Base-by-base conservation (phyloP, 257 asterid genomes). In the Plantago ovata region DNA sequence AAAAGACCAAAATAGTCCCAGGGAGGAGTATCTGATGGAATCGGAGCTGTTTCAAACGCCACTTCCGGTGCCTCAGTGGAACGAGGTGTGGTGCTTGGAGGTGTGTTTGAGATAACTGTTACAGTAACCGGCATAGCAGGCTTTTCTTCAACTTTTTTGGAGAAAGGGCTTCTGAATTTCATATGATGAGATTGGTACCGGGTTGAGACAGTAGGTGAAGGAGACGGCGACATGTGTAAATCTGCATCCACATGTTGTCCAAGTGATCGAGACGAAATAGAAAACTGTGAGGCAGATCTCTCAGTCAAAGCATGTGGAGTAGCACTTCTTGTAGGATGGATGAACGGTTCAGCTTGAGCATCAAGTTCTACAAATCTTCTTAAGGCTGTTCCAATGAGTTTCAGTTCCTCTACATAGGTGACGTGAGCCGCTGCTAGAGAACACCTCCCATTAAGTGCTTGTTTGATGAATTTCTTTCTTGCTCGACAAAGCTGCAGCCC, bases 1-100 rank as follows among this genome's bases (percentile, higher is more conserved):
- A 79, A 79, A 65, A 82, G 89, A 65, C 92, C 96, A 58, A 93
- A 93, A 74, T 77, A 93, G 64, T 93, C 97, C 99, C 99, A 89
- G 2, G 98, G 97, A 12, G 94, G 74, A 57, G 76, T 74, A 73
- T 79, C 86, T 12, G 79, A 51, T 9, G 77, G 61, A 13, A 49
- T 22, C 19, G 79, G 65, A 63, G 87, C 67, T 36, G 47, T 55
- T 55, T 55, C 60, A 0, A 55, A 55, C 20, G 60, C 10, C n/a
- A 69, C 47, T 64, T 85, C 89, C 23, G 78, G 84, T 53, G 70
- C 78, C 55, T 66, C 87, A 15, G 60, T 13, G 13, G 89, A 70
- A 36, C 76, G 82, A 20, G 89, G 91, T 28, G 94, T 84, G 41
- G 80, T 38, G 64, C 79, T 78, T 18, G 74, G 87, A 58, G 92